These are phyloP conservation scores for Trypanosoma rangeli DNA, from an alignment of 208 protist genomes.

Conservation along the genomic window DNA sequence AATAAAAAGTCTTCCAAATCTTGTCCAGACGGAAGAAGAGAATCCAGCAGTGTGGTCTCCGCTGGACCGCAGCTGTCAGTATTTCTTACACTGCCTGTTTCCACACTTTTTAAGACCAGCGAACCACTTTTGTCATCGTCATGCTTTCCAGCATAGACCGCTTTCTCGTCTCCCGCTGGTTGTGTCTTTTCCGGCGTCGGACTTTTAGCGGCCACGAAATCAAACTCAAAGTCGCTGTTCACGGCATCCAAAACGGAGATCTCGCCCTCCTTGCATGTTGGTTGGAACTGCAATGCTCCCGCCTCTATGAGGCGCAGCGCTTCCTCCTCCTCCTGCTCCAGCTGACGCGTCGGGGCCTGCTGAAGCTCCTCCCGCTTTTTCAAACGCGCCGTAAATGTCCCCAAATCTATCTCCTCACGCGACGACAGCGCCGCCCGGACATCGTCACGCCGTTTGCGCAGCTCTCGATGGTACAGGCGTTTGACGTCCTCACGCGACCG, in stretches of 20 bases:
- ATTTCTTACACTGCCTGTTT: background rate
- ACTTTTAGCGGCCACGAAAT: background rate
- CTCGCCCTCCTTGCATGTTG: background rate
- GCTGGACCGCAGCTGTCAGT: background rate
- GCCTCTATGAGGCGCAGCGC: constrained; percentile 44
- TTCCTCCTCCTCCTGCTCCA: constrained; percentile 66
- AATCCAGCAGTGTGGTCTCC: background rate
- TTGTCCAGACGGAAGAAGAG: background rate
- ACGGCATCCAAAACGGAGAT: background rate
- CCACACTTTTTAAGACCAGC: background rate
- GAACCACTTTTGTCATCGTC: background rate
- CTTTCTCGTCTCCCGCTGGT: background rate
- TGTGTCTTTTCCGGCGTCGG: background rate
- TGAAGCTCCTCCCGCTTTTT: constrained; percentile 37
- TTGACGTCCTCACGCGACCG: constrained; percentile 75
- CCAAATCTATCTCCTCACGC: constrained; percentile 65
- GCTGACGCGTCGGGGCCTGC: constrained; percentile 35
- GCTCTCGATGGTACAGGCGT: constrained; percentile 79
- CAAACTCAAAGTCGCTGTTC: constrained; percentile 21
- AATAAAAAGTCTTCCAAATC: constrained; percentile 14
- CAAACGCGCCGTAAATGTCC: constrained; percentile 50
- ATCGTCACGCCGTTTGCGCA: constrained; percentile 49
- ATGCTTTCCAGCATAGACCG: background rate
- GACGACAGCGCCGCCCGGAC: constrained; percentile 56
- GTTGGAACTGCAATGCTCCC: constrained; percentile 5